Evolutionary conservation across 2,329 filamentous ascomycete genomes (phyloP), one percentile per base, ranked within the genome.

Genomic region (Exophiala xenobiotica): DNA sequence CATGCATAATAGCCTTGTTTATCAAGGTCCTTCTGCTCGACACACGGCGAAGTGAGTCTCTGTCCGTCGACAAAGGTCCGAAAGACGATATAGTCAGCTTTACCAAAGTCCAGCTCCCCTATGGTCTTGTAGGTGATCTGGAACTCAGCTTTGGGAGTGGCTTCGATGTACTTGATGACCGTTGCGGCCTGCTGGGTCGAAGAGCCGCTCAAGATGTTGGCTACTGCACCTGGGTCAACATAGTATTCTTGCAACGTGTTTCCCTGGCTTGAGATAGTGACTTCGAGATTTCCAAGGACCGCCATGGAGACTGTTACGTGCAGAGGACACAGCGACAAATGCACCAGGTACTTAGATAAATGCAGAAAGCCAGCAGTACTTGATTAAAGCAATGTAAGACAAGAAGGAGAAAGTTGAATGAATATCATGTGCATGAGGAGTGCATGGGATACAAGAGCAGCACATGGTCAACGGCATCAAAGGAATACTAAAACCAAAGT

Each of bases 111-210:
- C n/a, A 26, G 24, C 6, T 20, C 23, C 12, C 9, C 7, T 11
- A 19, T 33, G 20, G 46, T 1, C 7, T 41, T 23, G n/a, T 24
- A 48, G 6, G 31, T 23, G 12, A 53, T 37, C 19, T 24, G 12
- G n/a, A 46, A 53, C 4, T 48, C 31, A 19, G 26, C 33, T 9
- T 27, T 37, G 2, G 50, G 46, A 1, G 31, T 38, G 18, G 51
- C 46, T 40, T 54, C 46, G 14, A 54, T 41, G 46, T 50, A 54
- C 19, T 42, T 42, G 46, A 51, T 9, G 22, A 23, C 27, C 6
- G 19, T 20, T 12, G 40, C 12, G 8, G 27, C 9, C 4, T 33
- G 11, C 9, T 33, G 12, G 9, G 12, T 2, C 4, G 35, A 14
- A 1, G 16, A 16, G n/a, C 19, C 37, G 14, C 6, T 9, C 18